These are phyloP conservation scores for Guillardia theta DNA, from an alignment of 78 protist species.

Conservation along the genomic window DNA sequence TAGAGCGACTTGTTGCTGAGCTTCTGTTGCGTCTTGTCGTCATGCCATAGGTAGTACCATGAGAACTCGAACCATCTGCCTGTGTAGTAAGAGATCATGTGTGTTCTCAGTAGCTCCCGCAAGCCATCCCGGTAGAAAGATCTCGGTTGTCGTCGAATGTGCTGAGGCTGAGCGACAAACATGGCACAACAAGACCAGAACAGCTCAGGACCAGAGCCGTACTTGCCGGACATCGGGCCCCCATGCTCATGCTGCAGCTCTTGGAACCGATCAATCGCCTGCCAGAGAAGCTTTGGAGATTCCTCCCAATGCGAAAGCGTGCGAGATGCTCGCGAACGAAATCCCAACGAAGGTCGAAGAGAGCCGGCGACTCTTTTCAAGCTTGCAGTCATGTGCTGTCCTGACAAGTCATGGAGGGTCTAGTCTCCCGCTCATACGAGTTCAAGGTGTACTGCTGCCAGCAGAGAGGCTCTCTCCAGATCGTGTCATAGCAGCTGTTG, in stretches of 20 bases:
- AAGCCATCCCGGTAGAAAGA: not conserved
- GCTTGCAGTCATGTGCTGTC: not conserved
- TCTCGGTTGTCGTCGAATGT: not conserved
- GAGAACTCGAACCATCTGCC: no score
- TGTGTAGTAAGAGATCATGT: no score
- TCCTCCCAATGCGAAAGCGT: not conserved
- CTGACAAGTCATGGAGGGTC: no score
- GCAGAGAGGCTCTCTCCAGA: no score
- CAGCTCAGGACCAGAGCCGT: not conserved
- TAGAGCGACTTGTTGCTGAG: no score
- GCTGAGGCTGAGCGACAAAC: not conserved
- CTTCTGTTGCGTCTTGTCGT: no score
- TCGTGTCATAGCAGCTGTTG: no score
- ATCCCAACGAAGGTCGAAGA: not conserved
- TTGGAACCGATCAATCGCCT: no score
- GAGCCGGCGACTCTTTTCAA: not conserved
- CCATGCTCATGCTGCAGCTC: no score
- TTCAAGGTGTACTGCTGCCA: no score
- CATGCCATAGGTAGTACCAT: no score
- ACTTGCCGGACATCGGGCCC: not conserved
- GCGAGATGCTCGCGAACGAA: not conserved
- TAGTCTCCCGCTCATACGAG: no score
- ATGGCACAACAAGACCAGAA: not conserved
- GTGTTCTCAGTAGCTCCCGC: not conserved
- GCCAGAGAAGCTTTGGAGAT: not conserved